phyloP scores from a whole-genome alignment of 176 grass and related monocot species.

The Phoenix dactylifera region DNA sequence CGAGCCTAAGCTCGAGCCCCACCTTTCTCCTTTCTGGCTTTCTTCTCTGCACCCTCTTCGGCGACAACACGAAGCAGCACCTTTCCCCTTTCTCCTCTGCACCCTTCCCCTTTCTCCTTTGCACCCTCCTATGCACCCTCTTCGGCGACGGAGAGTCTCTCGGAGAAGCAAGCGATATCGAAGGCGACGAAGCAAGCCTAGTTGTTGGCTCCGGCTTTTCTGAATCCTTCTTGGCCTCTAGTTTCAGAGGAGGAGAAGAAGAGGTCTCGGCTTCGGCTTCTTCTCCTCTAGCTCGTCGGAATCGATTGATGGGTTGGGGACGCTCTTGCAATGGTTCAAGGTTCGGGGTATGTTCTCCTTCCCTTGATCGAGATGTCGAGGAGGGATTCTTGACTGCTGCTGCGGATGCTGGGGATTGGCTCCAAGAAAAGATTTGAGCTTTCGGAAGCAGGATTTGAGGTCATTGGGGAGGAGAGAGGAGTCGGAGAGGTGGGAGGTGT shows the following conservation, averaged over 20 bases:
- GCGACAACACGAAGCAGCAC: no score
- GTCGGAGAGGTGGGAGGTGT: conserved; percentile 64
- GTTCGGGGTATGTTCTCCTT: not conserved
- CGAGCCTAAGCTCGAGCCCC: no score
- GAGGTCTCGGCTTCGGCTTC: not conserved
- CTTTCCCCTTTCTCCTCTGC: not conserved
- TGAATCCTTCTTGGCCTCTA: not conserved
- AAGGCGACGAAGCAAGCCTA: not conserved
- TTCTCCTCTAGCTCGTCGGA: conserved; percentile 26
- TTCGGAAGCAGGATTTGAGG: conserved; percentile 73
- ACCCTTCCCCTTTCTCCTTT: conserved; percentile 9
- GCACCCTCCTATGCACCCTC: conserved; percentile 17
- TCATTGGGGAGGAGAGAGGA: conserved; percentile 34
- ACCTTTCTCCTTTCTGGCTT: no score
- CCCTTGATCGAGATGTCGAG: no score
- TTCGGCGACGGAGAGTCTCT: conserved; percentile 16
- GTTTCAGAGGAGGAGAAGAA: no score
- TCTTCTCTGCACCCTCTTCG: no score
- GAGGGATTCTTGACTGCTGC: no score
- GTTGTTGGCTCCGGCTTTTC: not conserved
- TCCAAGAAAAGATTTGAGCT: conserved; percentile 71
- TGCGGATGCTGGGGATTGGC: no score
- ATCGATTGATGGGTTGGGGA: conserved; percentile 3
- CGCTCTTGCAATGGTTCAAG: not conserved
- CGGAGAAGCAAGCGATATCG: not conserved